These are phyloP conservation scores for Ballota nigra DNA, from an alignment of 257 asterid species.

Conservation along the genomic window DNA sequence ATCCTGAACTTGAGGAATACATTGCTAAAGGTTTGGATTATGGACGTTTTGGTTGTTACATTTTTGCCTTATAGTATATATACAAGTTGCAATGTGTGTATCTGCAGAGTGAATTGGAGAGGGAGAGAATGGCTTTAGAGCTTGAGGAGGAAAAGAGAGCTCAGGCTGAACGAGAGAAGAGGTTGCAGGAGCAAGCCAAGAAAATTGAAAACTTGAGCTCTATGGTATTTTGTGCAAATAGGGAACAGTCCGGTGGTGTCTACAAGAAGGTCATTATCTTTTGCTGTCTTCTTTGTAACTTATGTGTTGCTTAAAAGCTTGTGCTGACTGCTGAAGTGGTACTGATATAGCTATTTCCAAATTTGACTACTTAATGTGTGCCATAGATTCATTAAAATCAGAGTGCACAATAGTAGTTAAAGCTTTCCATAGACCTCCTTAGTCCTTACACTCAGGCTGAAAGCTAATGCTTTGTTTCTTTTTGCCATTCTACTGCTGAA, in stretches of 20 bases:
- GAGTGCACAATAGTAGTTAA: background rate
- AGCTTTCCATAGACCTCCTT: background rate
- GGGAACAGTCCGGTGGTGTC: constrained; percentile 56
- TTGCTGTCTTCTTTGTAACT: constrained; percentile 16
- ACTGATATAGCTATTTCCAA: background rate
- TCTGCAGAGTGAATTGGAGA: constrained; percentile 83
- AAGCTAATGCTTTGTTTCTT: background rate
- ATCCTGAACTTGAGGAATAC: constrained; percentile 84
- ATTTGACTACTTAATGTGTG: background rate
- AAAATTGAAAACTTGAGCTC: constrained; percentile 88
- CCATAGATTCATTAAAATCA: background rate
- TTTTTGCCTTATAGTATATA: constrained; percentile 7
- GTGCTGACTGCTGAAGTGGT: background rate
- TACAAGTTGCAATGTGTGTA: constrained; percentile 14
- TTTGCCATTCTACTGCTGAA: background rate
- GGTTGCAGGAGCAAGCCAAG: constrained; percentile 89
- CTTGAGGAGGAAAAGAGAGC: constrained; percentile 94
- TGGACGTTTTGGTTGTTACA: constrained; percentile 4
- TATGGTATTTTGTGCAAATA: constrained; percentile 76
- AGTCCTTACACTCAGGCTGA: background rate
- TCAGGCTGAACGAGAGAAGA: constrained; percentile 87
- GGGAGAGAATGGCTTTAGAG: constrained; percentile 94
- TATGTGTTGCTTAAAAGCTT: background rate
- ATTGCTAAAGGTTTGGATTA: constrained; percentile 66
- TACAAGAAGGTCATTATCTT: constrained; percentile 56